Base-by-base conservation (phyloP, 345 rosid species). In the Populus alba region DNA sequence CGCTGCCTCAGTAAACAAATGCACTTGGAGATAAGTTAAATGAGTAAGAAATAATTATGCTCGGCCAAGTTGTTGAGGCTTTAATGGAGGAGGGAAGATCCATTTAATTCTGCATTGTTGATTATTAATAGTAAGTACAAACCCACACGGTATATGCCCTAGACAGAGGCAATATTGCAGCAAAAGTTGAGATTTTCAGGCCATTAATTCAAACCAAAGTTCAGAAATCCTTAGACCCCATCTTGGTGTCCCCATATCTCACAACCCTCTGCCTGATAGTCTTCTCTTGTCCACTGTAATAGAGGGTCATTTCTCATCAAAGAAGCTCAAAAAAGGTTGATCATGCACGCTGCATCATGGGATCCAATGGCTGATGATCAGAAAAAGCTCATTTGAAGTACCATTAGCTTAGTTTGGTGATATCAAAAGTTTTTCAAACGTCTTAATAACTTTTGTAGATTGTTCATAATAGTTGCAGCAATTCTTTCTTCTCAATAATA, bases 31-130 rank as follows among this genome's bases (percentile, higher is more conserved):
- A 7, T 35, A 1, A 55, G 7, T 77, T 51, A 38, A 73, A 81
- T 76, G 65, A 81, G 77, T 67, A 70, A 72, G 62, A 55, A 63
- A 82, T 75, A 70, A 78, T 78, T 53, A 74, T 55, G 66, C 49
- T 57, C 49, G 18, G 11, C 53, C 8, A 7, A 31, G 49, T 73
- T 23, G 61, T 39, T 35, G 49, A 33, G 72, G 74, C 16, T 59
- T 25, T 67, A 69, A 77, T 8, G 25, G 33, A n/a, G 31, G 23
- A 15, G 35, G 8, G 23, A 16, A 9, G 63, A 57, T 57, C 8
- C 20, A 16, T 27, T 65, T 22, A 23, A 31, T 17, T 7, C 49
- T 16, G 17, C 20, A 18, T 0, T 57, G 65, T 7, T 16, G 33
- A 45, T 66, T 29, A 43, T 3, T 57, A 51, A 22, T 8, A 59